Evolutionary conservation across 495 filamentous ascomycete genomes (phyloP).

Genomic region (Aspergillus steynii): DNA sequence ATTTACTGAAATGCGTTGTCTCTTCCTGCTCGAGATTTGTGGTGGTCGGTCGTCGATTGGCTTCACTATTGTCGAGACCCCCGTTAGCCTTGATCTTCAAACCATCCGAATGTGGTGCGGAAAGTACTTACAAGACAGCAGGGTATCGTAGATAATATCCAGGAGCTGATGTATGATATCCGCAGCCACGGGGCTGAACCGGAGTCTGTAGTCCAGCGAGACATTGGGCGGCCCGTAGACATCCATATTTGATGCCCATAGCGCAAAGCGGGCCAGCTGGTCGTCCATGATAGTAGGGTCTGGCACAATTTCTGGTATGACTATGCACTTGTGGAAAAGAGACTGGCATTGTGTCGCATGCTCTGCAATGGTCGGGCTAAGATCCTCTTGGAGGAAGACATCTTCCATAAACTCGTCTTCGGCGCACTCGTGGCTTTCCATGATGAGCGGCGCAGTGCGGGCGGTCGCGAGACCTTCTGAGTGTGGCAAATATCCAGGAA

Average conservation of each 20-base stretch:
- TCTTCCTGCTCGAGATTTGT: conserved; percentile 28
- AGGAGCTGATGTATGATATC: conserved; percentile 36
- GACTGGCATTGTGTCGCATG: conserved; percentile 28
- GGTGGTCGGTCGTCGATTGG: conserved; percentile 24
- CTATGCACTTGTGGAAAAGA: conserved; percentile 27
- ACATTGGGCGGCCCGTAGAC: conserved; percentile 34
- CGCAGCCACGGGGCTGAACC: conserved; percentile 30
- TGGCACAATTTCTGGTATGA: conserved; percentile 27
- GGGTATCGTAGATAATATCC: conserved; percentile 25
- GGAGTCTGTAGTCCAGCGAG: conserved; percentile 36
- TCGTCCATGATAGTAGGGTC: conserved; percentile 35
- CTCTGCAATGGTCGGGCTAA: conserved; percentile 34
- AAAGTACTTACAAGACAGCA: conserved; percentile 28
- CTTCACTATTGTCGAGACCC: conserved; percentile 29
- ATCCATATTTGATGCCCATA: conserved; percentile 38
- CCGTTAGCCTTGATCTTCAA: conserved; percentile 19
- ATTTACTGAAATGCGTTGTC: conserved; percentile 27
- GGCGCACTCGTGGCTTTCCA: conserved; percentile 20
- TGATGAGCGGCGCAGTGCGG: conserved; percentile 12
- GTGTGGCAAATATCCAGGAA: conserved; percentile 15
- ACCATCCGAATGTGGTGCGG: conserved; percentile 2
- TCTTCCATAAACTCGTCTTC: conserved; percentile 29
- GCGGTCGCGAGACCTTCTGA: conserved; percentile 14
- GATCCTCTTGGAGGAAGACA: conserved; percentile 33
- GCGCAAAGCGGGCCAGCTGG: conserved; percentile 32